Evolutionary conservation across 192 early-diverging fungal genomes (phyloP).

Genomic region (Coemansia sp.): DNA sequence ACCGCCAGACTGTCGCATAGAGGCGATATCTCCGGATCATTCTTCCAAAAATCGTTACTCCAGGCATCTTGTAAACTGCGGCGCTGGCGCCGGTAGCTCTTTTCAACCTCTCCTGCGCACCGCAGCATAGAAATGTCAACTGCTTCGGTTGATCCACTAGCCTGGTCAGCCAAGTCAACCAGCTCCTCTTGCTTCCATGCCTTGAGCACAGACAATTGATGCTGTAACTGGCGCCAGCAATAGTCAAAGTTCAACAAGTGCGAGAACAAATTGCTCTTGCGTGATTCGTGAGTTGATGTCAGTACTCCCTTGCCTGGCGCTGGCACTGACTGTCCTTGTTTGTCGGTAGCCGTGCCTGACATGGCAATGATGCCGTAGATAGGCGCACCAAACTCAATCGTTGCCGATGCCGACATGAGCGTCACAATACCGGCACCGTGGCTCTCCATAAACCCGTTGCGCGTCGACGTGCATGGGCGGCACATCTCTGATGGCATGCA

Average conservation of each 20-base stretch:
- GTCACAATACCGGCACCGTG: too few relatives aligned
- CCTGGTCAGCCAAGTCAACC: background rate
- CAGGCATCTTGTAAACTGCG: slow-evolving; percentile 73
- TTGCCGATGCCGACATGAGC: slow-evolving; percentile 66
- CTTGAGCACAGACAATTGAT: slow-evolving; percentile 7
- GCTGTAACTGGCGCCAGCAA: slow-evolving; percentile 59
- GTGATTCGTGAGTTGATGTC: slow-evolving; percentile 75
- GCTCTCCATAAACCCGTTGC: too few relatives aligned
- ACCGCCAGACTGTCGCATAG: too few relatives aligned
- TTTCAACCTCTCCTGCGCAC: slow-evolving; percentile 31
- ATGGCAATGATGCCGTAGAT: slow-evolving; percentile 57
- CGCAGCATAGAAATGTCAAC: background rate
- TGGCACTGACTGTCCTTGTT: slow-evolving; percentile 65
- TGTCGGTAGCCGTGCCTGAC: slow-evolving; percentile 81
- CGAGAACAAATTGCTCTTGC: background rate
- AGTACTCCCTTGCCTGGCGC: slow-evolving; percentile 61
- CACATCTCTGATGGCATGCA: too few relatives aligned
- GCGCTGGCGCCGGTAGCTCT: slow-evolving; percentile 63
- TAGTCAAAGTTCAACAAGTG: slow-evolving; percentile 57
- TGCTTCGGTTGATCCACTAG: background rate
- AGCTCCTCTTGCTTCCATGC: slow-evolving; percentile 9
- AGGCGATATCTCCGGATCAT: slow-evolving; percentile 67
- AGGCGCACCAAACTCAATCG: slow-evolving; percentile 84
- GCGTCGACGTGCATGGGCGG: too few relatives aligned
- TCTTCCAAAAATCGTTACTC: slow-evolving; percentile 82